These are phyloP conservation scores for Hygrophoropsis aurantiaca DNA, from an alignment of 768 basidiomycete species.

Conservation along the genomic window DNA sequence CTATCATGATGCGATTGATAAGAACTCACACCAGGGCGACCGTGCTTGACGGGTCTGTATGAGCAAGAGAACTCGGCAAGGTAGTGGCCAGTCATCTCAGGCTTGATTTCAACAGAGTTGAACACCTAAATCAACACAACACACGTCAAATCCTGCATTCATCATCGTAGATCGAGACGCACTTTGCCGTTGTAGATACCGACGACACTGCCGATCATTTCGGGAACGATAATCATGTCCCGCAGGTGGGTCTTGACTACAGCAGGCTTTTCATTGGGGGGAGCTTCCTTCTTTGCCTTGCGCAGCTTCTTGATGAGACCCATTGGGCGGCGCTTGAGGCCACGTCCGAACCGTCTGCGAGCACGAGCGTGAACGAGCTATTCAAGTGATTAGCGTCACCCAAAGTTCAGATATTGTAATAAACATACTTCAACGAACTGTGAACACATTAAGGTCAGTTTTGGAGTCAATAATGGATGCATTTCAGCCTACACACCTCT, in stretches of 20 bases:
- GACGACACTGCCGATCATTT: constrained; percentile 98
- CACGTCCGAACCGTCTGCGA: constrained; percentile 97
- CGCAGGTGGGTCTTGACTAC: constrained; percentile 99
- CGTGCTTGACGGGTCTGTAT: constrained; percentile 99
- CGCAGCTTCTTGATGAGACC: constrained; percentile 99
- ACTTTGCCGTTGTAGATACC: constrained; percentile 99
- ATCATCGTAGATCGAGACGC: constrained; percentile 14
- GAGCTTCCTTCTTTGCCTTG: constrained; percentile 99
- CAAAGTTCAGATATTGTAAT: constrained; percentile 8
- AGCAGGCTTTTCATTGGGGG: constrained; percentile 96
- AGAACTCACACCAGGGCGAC: constrained; percentile 92
- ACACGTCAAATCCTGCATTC: neutral
- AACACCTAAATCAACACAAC: constrained; percentile 55
- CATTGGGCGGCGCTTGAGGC: constrained; percentile 97
- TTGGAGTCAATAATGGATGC: neutral
- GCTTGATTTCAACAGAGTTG: constrained; percentile 98
- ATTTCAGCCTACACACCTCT: constrained; percentile 62
- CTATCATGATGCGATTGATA: neutral
- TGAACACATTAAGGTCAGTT: neutral
- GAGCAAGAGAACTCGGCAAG: constrained; percentile 97
- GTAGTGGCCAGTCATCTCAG: constrained; percentile 99
- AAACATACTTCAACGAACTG: constrained; percentile 78
- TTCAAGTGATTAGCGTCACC: neutral
- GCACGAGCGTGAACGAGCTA: constrained; percentile 98
- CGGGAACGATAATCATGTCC: constrained; percentile 99